Conservation (phyloP, 345 rosid genomes). For the Dovyalis caffra region DNA sequence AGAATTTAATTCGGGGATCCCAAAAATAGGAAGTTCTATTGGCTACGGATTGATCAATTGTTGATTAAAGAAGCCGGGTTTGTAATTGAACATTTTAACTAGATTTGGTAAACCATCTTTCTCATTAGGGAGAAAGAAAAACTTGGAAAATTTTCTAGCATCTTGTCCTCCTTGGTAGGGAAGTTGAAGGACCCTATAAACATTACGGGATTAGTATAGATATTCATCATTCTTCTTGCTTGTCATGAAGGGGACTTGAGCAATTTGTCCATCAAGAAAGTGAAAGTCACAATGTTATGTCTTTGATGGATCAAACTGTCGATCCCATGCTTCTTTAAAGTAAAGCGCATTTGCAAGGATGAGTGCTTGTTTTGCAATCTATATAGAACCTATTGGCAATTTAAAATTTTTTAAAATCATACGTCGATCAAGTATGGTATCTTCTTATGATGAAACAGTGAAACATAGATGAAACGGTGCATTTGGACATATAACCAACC, state of each 20-base stretch:
- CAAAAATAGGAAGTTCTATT: slow-evolving; percentile 10
- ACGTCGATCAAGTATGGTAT: too few species aligned
- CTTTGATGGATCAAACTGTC: neutral
- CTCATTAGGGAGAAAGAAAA: slow-evolving; percentile 28
- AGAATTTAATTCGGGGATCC: slow-evolving; percentile 31
- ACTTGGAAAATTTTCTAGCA: slow-evolving; percentile 18
- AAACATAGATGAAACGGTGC: too few species aligned
- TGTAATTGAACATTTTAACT: slow-evolving; percentile 5
- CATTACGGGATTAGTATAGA: slow-evolving; percentile 7
- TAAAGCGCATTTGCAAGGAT: slow-evolving; percentile 2
- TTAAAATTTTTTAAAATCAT: too few species aligned
- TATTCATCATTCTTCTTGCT: neutral
- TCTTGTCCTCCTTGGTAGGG: slow-evolving; percentile 26
- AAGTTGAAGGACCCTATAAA: slow-evolving; percentile 19
- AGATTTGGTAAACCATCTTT: slow-evolving; percentile 16
- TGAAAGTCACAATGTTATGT: neutral
- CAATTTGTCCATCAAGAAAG: slow-evolving; percentile 2
- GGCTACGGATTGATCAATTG: neutral
- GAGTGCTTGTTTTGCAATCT: neutral
- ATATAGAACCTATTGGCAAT: too few species aligned
- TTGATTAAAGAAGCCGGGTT: slow-evolving; percentile 17
- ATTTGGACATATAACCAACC: too few species aligned
- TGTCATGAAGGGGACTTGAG: slow-evolving; percentile 27
- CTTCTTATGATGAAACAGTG: too few species aligned
- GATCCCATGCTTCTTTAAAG: slow-evolving; percentile 14